Conservation (phyloP, 257 asterid species). For the Jacaranda copaia region DNA sequence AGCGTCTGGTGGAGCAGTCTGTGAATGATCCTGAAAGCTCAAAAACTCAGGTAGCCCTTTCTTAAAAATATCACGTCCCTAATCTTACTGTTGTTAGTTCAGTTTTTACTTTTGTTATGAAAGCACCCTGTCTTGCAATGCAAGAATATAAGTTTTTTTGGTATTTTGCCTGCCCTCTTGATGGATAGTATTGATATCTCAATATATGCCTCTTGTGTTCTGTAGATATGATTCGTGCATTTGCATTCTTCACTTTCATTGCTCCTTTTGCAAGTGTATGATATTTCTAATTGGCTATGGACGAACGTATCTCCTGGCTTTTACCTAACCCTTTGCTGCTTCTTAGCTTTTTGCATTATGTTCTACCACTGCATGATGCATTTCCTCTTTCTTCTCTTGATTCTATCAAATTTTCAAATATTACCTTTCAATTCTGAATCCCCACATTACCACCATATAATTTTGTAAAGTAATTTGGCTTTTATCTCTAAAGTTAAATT, state of each 20-base stretch:
- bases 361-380: neutral
- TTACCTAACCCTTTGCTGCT: neutral
- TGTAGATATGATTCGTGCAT: neutral
- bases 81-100: conserved; percentile 11
- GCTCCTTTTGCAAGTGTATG: neutral
- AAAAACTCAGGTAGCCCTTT: conserved; percentile 66
- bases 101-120: conserved; percentile 3
- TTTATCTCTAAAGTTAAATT: neutral
- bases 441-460: neutral
- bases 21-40: conserved; percentile 78
- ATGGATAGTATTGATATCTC: neutral
- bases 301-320: neutral
- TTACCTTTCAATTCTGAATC: neutral
- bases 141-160: neutral
- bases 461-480: neutral
- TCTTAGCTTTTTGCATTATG: conserved; percentile 5
- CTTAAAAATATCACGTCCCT: neutral
- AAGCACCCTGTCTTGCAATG: neutral
- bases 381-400: too few species aligned
- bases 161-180: neutral
- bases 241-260: neutral
- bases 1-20: conserved; percentile 85
- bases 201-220: neutral
- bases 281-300: neutral
- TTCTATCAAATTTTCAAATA: neutral